Conservation (phyloP, 2,329 filamentous ascomycete genomes). For the Fusarium concolor region DNA sequence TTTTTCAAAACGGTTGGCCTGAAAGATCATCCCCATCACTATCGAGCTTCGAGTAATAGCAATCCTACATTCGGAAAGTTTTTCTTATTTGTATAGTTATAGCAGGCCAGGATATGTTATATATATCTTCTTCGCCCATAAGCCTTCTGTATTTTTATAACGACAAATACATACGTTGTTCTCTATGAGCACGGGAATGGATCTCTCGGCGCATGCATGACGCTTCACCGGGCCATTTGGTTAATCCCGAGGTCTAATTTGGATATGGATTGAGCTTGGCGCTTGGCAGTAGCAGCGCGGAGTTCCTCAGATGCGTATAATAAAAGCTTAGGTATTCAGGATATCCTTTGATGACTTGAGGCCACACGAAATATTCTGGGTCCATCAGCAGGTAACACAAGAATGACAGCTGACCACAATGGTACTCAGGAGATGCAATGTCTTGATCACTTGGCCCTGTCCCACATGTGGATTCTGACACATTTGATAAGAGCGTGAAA, state of each 20-base stretch:
- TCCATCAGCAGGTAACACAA: not conserved
- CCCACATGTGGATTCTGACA: not conserved
- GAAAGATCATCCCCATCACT: too few relatives aligned
- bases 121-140: not conserved
- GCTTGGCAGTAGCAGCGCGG: not conserved
- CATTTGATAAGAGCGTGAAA: not conserved
- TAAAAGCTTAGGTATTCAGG: not conserved
- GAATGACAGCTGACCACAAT: conserved; percentile 21
- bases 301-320: not conserved
- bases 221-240: not conserved
- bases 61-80: not conserved
- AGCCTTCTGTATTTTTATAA: not conserved
- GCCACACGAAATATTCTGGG: not conserved
- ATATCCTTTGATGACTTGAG: not conserved
- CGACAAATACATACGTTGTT: too few relatives aligned
- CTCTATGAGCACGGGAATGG: not conserved
- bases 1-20: not conserved
- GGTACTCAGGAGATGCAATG: not conserved
- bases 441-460: conserved; percentile 11
- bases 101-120: not conserved
- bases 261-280: conserved; percentile 1
- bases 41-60: not conserved
- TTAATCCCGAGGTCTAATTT: not conserved
- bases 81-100: not conserved
- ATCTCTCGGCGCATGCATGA: not conserved